Base-by-base conservation (phyloP, 768 basidiomycete genomes). In the Leccinum longicurvipes region DNA sequence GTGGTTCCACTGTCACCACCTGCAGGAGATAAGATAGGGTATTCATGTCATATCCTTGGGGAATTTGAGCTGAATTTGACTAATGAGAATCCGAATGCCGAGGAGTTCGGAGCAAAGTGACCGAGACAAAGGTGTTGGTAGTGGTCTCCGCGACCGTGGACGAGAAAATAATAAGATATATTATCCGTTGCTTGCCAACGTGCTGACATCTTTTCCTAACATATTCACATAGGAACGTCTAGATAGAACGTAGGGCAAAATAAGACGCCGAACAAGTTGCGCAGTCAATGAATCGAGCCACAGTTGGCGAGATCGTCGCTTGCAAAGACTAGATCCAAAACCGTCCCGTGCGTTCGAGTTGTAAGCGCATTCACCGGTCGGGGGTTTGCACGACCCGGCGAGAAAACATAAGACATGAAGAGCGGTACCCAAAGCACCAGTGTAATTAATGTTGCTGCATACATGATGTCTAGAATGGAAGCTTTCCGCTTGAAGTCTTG, bases 381-480 rank as follows among this genome's bases (percentile, higher is more conserved):
- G 36, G 36, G n/a, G 36, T 39, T 39, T 39, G 36, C 1, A 39
- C 19, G 6, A 19, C n/a, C n/a, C n/a, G n/a, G n/a, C n/a, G n/a
- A n/a, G n/a, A n/a, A n/a, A n/a, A n/a, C n/a, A n/a, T n/a, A n/a
- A n/a, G n/a, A n/a, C n/a, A 39, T 11, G 12, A 27, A 24, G 39
- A 8, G 23, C 4, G 53, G 11, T 25, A 15, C 3, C 29, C n/a
- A 3, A 32, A 31, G 39, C 36, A 21, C 4, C 5, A 50, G 41
- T 58, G 51, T 51, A 47, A 60, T 54, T 42, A 41, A 44, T 7
- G 50, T 25, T 47, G 46, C 24, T 28, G 17, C 19, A 57, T 57
- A 59, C 51, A 61, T 10, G n/a, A 41, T 54, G 23, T 61, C 72
- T 83, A 86, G 75, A 82, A 85, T 8, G 84, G 84, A 52, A 86